A percentile compares a stretch with the other conserved stretches of the same genome.
phyloP scores from a whole-genome alignment of 331 rosid genomes.

The Pyracantha coccinea region DNA sequence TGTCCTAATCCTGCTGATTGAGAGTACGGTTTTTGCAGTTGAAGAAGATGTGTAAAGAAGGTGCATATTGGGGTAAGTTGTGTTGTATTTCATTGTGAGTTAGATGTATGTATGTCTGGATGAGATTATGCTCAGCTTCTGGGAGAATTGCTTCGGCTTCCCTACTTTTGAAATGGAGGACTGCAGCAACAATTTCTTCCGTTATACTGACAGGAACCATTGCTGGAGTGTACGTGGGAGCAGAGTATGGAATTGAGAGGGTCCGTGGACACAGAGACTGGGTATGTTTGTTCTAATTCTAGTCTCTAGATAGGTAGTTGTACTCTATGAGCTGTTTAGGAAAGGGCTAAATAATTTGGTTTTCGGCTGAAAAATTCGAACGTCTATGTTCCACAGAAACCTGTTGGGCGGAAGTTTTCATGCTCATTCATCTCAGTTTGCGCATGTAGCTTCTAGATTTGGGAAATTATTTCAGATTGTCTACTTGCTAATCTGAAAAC shows the following conservation, averaged over 20 bases:
- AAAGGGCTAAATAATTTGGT: not conserved
- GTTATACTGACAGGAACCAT: constrained; percentile 44
- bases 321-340: not conserved
- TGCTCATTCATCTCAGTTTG: not conserved
- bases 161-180: not conserved
- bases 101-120: not conserved
- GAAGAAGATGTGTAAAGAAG: constrained; percentile 97
- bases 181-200: constrained; percentile 1
- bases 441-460: not conserved
- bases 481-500: not conserved
- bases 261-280: constrained; percentile 78
- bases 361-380: not conserved
- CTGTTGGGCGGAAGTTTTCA: not conserved
- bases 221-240: constrained; percentile 82
- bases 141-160: not conserved
- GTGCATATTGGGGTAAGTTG: constrained; percentile 89
- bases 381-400: not conserved
- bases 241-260: constrained; percentile 65
- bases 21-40: constrained; percentile 45
- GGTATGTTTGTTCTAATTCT: constrained; percentile 39
- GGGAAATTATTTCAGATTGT: not conserved
- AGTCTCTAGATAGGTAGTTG: not conserved
- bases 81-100: constrained; percentile 4
- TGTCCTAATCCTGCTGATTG: constrained; percentile 19
- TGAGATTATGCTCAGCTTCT: not conserved